These are phyloP conservation scores for Xylaria bambusicola DNA, from an alignment of 495 filamentous ascomycete genomes.

Conservation along the genomic window DNA sequence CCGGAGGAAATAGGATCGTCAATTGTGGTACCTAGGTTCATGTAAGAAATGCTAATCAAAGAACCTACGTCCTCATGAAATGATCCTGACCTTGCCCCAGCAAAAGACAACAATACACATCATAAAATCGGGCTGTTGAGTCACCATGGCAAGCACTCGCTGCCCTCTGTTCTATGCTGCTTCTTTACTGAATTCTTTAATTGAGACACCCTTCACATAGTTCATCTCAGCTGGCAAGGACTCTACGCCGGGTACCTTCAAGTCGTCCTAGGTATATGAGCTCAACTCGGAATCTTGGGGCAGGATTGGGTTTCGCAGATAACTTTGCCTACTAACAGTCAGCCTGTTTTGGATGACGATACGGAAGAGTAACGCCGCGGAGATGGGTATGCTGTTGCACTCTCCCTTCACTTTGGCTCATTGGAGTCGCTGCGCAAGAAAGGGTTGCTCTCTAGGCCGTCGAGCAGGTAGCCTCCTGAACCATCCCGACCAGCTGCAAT, in stretches of 20 bases:
- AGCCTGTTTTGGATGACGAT: slow-evolving; percentile 5
- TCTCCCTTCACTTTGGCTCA: not conserved
- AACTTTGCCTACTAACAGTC: slow-evolving; percentile 11
- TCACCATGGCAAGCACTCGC: not conserved
- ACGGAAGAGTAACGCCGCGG: not conserved
- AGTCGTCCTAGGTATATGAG: not conserved
- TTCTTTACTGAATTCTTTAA: not conserved
- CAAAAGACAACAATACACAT: slow-evolving; percentile 9
- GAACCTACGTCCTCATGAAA: slow-evolving; percentile 9
- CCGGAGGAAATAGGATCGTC: slow-evolving; percentile 6
- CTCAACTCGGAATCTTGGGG: not conserved
- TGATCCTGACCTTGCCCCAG: slow-evolving; percentile 1
- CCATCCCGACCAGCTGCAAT: slow-evolving; percentile 28
- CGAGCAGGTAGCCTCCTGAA: slow-evolving; percentile 29
- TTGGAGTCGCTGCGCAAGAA: slow-evolving; percentile 1
- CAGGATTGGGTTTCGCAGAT: not conserved
- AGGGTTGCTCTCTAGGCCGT: slow-evolving; percentile 31
- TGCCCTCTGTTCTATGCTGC: not conserved
- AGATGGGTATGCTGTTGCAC: not conserved
- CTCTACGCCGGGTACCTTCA: not conserved
- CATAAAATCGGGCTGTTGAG: slow-evolving; percentile 7
- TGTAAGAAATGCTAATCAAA: slow-evolving; percentile 11
- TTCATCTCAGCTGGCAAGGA: not conserved
- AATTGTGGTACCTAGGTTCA: slow-evolving; percentile 8
- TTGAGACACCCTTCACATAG: not conserved